These are phyloP conservation scores for Trichothecium roseum DNA, from an alignment of 2,329 filamentous ascomycete genomes.

Conservation along the genomic window DNA sequence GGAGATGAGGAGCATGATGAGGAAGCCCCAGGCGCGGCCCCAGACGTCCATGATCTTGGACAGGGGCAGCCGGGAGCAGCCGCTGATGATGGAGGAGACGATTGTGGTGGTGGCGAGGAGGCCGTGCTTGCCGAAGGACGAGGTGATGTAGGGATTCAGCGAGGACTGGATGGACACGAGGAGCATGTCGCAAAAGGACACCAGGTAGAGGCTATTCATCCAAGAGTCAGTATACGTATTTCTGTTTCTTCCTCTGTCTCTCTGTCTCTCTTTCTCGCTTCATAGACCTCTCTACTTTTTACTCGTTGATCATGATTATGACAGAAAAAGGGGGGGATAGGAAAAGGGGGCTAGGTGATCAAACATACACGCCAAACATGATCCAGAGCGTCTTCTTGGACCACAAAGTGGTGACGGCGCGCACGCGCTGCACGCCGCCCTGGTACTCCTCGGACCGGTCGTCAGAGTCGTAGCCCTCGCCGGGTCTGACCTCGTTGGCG, in stretches of 20 bases:
- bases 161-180: constrained; percentile 29
- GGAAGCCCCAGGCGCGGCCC: constrained; percentile 35
- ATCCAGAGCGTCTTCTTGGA: constrained; percentile 22
- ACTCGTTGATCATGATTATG: no score
- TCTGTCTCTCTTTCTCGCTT: no score
- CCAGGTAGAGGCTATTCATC: constrained; percentile 24
- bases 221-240: neutral
- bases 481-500: no score
- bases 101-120: constrained; percentile 55
- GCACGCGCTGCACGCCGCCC: constrained; percentile 25
- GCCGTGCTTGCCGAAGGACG: constrained; percentile 53
- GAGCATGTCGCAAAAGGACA: constrained; percentile 26
- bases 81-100: constrained; percentile 36
- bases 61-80: constrained; percentile 26
- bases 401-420: constrained; percentile 29
- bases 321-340: neutral
- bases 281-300: no score
- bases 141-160: constrained; percentile 55
- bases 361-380: constrained; percentile 27
- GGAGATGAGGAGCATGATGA: constrained; percentile 27
- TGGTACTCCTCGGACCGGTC: constrained; percentile 20
- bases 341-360: neutral
- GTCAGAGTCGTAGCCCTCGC: constrained; percentile 9
- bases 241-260: no score
- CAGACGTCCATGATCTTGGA: constrained; percentile 39